Conservation (phyloP, 345 rosid genomes). For the Linum lewisii region DNA sequence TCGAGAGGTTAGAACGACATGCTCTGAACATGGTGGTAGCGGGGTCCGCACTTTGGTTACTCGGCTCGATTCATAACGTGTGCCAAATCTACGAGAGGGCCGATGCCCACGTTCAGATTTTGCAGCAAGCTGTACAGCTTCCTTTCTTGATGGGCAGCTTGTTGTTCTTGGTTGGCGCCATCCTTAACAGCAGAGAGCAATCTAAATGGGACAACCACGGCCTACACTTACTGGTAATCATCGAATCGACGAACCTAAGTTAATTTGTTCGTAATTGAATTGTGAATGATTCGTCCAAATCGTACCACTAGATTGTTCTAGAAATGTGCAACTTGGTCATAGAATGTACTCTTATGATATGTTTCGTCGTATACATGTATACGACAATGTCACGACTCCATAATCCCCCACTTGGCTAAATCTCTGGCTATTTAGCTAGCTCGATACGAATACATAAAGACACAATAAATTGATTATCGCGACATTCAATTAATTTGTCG, state of each 20-base stretch:
- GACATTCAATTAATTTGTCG: not conserved
- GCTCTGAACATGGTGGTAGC: conserved; percentile 59
- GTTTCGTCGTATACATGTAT: too few relatives aligned
- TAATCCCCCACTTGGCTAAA: too few relatives aligned
- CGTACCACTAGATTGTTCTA: too few relatives aligned
- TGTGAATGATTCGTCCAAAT: too few relatives aligned
- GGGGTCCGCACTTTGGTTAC: conserved; percentile 58
- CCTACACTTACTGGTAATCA: conserved; percentile 41
- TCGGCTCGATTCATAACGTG: conserved; percentile 80
- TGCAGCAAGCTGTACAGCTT: conserved; percentile 59
- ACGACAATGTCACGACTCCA: too few relatives aligned
- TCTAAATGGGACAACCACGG: conserved; percentile 36
- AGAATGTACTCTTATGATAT: too few relatives aligned
- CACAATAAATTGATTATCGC: too few relatives aligned
- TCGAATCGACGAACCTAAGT: not conserved
- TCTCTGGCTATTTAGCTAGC: too few relatives aligned
- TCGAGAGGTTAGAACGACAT: conserved; percentile 41
- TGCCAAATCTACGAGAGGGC: conserved; percentile 88
- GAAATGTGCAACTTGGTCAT: too few relatives aligned
- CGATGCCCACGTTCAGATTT: conserved; percentile 67
- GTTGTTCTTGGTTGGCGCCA: conserved; percentile 48
- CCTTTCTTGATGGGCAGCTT: conserved; percentile 66
- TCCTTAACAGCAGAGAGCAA: conserved; percentile 46
- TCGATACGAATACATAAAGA: too few relatives aligned
- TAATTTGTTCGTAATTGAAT: too few relatives aligned